A percentile compares a stretch with the other conserved stretches of the same genome.
These are phyloP conservation scores for Climacium dendroides DNA, from an alignment of 225 moss, liverwort and hornwort genomes.

Conservation along the genomic window DNA sequence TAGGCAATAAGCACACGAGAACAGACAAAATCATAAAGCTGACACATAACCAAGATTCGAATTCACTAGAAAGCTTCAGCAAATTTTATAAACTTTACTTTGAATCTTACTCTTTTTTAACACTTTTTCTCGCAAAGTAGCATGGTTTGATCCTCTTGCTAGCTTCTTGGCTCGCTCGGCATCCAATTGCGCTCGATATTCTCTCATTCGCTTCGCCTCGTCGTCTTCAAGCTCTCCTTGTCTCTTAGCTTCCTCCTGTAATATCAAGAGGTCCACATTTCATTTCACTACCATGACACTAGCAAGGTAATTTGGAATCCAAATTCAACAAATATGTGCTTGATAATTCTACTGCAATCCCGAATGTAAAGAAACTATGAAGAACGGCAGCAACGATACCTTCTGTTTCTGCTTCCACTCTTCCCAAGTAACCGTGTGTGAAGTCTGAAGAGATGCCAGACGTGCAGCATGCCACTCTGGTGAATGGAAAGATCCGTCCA, in stretches of 20 bases:
- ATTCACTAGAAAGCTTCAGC: neutral
- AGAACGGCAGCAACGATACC: conserved; percentile 20
- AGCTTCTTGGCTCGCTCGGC: conserved; percentile 95
- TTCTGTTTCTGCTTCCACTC: conserved; percentile 99
- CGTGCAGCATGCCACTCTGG: conserved; percentile 99
- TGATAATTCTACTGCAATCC: neutral
- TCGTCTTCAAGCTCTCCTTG: conserved; percentile 97
- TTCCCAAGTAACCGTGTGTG: conserved; percentile 99
- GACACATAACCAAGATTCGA: neutral
- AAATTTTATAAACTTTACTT: neutral
- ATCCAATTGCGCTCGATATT: conserved; percentile 96
- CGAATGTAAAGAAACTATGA: neutral
- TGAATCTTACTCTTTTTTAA: conserved; percentile 48
- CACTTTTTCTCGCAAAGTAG: conserved; percentile 65
- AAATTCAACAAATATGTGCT: neutral
- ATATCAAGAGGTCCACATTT: neutral
- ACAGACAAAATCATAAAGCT: neutral
- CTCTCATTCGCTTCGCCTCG: conserved; percentile 91
- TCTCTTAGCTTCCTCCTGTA: conserved; percentile 93
- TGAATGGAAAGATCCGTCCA: conserved; percentile 99
- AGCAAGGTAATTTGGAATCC: neutral
- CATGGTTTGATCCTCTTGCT: conserved; percentile 86
- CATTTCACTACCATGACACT: neutral
- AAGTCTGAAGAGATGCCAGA: conserved; percentile 97
- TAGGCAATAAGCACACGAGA: neutral